Evolutionary conservation across 1,284 basidiomycete genomes (phyloP), one percentile per base, ranked within the genome.

Genomic region (Fomitiporia mediterranea): DNA sequence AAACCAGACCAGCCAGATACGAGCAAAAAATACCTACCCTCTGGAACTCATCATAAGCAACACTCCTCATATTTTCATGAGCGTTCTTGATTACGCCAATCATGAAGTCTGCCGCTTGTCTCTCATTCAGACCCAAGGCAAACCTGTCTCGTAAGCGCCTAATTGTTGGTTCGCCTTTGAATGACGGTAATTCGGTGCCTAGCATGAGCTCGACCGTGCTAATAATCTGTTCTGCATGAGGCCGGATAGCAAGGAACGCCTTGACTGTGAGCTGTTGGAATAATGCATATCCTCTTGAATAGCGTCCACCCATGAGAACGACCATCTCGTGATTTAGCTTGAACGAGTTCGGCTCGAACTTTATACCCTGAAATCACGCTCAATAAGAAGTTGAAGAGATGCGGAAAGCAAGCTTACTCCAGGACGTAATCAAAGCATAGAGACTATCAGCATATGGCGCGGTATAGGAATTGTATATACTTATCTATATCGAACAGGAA

Each of bases 311-410:
- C 97, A 99, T 99, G 30, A 99, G 77, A 11, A 89, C 80, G 17
- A 99, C 89, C 95, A 99, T 99, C 69, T 99, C 97, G 68, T 94
- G 92, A 59, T 92, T 95, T 32, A 99, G 81, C 75, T 99, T 99
- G 85, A 99, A 99, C 15, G 92, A 95, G 68, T 82, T 89, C 0
- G 95, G 94, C 68, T 98, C 95, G 66, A 98, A 98, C 79, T 98
- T 98, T 70, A 98, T 89, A 61, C 94, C 94, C 88, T 93, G 64
- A 27, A 63, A 21, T 28, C 28, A 48, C 23, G n/a, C 23, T 35
- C 8, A 65, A 67, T 48, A 25, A 47, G 35, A 67, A 44, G 63
- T 57, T 7, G 27, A 25, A 48, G n/a, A 4, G 9, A 39, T 50
- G n/a, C 23, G 27, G 28, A 43, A 52, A 42, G 37, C 54, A 51